Evolutionary conservation across 1,284 basidiomycete genomes (phyloP), one percentile per base, ranked within the genome.

Genomic region (Vanrija humicola): DNA sequence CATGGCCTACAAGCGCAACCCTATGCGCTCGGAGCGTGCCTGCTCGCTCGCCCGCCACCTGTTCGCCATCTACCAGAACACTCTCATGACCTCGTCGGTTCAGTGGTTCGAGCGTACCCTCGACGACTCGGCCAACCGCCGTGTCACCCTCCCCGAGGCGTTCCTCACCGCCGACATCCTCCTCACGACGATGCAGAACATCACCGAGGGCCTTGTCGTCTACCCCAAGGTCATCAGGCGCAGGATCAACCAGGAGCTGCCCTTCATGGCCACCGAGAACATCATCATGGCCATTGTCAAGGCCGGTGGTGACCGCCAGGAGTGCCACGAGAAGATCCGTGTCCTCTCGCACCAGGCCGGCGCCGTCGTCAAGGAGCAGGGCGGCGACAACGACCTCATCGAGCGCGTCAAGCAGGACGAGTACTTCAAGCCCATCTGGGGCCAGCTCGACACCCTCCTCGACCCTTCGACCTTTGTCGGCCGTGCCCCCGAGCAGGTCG

Each of bases 1-100:
- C 16, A 99, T 99, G 95, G 95, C 96, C 3, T 99, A 99, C 85
- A 98, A 99, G 73, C 85, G 96, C 59, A 98, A 99, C 78, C 96
- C 96, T 1, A 99, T 99, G 96, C 90, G 96, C 54, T 94, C 86
- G 59, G 96, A 99, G 78, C 88, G 96, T 46, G 89, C 97, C 50
- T 99, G 96, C 81, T 93, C 89, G 67, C 83, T 99, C 45, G 83
- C 95, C 19, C 82, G 96, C 54, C 93, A 96, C 78, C 79, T 97
- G 48, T 90, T 96, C 91, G 85, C 87, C 49, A 82, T 93, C 61
- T 91, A 92, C 71, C 90, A 95, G 77, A 94, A 96, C 77, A 86
- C 91, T 40, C 81, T 96, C 54, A 91, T 91, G 87, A 97, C 94
- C 15, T 80, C 87, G 21, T 87, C 86, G 53, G 88, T 92, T 28